Base-by-base conservation (phyloP, 495 filamentous ascomycete species). In the Neurospora intermedia region DNA sequence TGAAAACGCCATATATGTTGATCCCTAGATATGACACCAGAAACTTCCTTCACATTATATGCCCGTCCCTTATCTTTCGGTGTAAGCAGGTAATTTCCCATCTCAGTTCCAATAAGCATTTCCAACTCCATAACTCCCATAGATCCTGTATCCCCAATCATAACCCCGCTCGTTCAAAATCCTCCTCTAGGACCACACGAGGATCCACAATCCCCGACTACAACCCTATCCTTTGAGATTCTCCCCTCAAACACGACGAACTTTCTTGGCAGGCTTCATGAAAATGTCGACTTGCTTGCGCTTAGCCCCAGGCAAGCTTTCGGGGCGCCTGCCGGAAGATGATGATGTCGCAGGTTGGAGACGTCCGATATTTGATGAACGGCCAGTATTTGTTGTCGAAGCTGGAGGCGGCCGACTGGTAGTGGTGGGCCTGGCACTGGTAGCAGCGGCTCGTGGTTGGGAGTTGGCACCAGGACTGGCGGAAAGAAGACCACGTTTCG, bases 231-330 rank as follows among this genome's bases (percentile, higher is more conserved):
- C 48, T 27, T 27, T 3, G 10, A 54, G 10, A 59, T 15, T 10
- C 48, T 27, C 23, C 48, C 6, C 48, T 66, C 15, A 66, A 38
- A 35, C 27, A 9, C 38, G 72, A 54, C 69, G 72, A 18, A 43
- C 31, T 40, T 40, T 42, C 72, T 74, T 74, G 70, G 76, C 77
- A 3, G 77, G 78, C 35, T 73, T 72, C 80, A 82, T 82, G 48
- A 83, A 83, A 10, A 82, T 59, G 73, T 78, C 77, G 11, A 77
- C 77, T 5, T 76, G 69, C 69, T 81, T 82, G 69, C 79, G 74
- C 71, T 82, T 81, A 46, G 62, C 13, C 43, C 54, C 54, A 66
- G 54, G 15, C 15, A 27, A 27, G 27, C 54, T 66, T 9, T 13
- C 27, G 16, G 54, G 13, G 1, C 69, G 23, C 66, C 43, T 43